phyloP scores from a whole-genome alignment of 225 moss, liverwort and hornwort species.

The Straminergon stramineum region DNA sequence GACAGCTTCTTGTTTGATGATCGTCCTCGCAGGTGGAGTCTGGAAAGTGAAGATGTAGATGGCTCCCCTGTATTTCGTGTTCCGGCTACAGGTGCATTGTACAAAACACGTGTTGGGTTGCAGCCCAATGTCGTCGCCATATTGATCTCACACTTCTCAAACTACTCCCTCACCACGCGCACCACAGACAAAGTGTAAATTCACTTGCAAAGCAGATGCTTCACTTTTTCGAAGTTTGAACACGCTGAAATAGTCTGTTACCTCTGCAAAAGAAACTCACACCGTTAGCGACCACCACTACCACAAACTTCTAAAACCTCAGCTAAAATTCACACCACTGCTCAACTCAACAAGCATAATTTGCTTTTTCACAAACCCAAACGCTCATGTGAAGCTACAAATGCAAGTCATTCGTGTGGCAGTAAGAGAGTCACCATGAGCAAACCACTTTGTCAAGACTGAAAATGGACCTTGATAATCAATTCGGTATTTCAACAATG shows the following conservation, averaged over 20 bases:
- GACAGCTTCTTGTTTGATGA: slow-evolving; percentile 4
- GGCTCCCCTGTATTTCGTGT: slow-evolving; percentile 10
- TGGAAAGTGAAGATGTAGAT: slow-evolving; percentile 28
- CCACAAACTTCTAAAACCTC: not conserved
- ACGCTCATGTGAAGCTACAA: not conserved
- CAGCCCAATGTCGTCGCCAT: slow-evolving; percentile 37
- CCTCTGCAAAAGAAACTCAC: not conserved
- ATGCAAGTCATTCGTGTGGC: not conserved
- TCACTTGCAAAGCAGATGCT: not conserved
- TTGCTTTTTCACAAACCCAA: too few relatives aligned
- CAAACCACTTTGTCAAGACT: not conserved
- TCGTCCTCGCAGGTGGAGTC: slow-evolving; percentile 20
- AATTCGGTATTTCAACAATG: not conserved
- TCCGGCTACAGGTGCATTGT: slow-evolving; percentile 10
- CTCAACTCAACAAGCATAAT: not conserved
- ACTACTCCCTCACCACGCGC: not conserved
- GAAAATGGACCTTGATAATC: not conserved
- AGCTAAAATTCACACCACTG: not conserved
- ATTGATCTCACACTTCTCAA: not conserved
- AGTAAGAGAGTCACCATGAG: not conserved
- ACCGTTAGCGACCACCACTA: not conserved
- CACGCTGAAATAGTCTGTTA: not conserved
- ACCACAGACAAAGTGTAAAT: not conserved
- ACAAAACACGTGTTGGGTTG: slow-evolving; percentile 19
- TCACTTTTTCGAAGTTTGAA: not conserved